Evolutionary conservation across 2,329 filamentous ascomycete genomes (phyloP).

Genomic region (Lachnellula cervina): DNA sequence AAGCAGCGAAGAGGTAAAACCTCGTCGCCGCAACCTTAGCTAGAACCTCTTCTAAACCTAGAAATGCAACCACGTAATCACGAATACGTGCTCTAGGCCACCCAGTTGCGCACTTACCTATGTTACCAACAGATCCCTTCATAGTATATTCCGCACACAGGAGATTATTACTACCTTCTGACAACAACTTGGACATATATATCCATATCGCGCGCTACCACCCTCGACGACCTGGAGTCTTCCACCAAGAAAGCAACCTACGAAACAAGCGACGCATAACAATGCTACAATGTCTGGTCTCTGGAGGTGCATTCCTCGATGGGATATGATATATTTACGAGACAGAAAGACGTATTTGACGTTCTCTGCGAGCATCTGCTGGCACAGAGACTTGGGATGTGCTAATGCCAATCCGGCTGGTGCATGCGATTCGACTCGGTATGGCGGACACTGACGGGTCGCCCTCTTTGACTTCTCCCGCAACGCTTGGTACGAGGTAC

Average conservation of each 20-base stretch:
- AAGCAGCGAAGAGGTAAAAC: no score
- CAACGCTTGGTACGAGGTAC: slow-evolving; percentile 31
- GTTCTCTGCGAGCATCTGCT: slow-evolving; percentile 53
- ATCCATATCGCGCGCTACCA: slow-evolving; percentile 49
- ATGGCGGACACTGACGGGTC: slow-evolving; percentile 34
- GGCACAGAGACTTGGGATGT: slow-evolving; percentile 50
- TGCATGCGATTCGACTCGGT: slow-evolving; percentile 48
- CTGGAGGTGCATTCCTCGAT: slow-evolving; percentile 50
- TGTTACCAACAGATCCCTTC: no score
- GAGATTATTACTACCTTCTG: slow-evolving; percentile 53
- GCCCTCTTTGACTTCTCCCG: slow-evolving; percentile 45
- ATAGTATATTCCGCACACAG: slow-evolving; percentile 40
- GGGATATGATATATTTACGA: slow-evolving; percentile 53
- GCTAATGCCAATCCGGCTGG: slow-evolving; percentile 45
- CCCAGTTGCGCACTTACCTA: no score
- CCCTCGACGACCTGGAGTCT: slow-evolving; percentile 50
- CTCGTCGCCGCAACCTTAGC: no score
- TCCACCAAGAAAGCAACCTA: slow-evolving; percentile 48
- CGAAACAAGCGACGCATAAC: slow-evolving; percentile 40
- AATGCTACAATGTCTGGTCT: slow-evolving; percentile 54
- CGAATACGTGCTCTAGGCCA: no score
- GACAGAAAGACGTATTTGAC: slow-evolving; percentile 48
- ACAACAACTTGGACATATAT: slow-evolving; percentile 53
- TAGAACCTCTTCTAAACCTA: no score
- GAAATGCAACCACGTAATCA: no score